Evolutionary conservation across 805 yeast species (phyloP), one percentile per base, ranked within the genome.

Genomic region (Ogataea trehalophila): DNA sequence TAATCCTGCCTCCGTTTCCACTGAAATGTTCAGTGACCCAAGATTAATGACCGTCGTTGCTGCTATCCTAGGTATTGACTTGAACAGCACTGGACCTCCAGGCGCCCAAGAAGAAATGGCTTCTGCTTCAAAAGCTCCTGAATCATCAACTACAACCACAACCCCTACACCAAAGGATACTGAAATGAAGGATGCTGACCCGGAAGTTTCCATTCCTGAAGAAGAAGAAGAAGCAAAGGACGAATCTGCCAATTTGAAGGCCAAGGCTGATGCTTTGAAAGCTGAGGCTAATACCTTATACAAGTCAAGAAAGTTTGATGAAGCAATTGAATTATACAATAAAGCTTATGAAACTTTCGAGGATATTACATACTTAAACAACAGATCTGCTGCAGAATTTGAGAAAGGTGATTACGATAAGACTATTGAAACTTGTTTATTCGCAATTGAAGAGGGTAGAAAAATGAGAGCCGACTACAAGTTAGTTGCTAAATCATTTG

Each of bases 341-440:
- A 77, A 82, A 63, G 99, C 99, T 2, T 94, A 89, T 86, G 85
- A 83, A 33, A 65, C 81, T 18, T 69, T 74, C 70, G 77, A 82
- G 62, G 98, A 94, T 65, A 88, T 92, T 61, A 92, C 98, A 0
- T 94, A 86, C 66, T 76, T 94, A 66, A 94, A 95, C 75, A 94
- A 94, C 76, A 82, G 95, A 61, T 94, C 99, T 37, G 98, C 99
- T 48, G 99, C 99, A 33, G 96, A 94, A 70, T 94, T 70, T 63
- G 99, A 94, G 72, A 89, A 91, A 68, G 96, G 94, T 52, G 97
- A 90, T 62, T 87, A 79, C 61, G 96, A 90, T 48, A 70, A 83
- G 11, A 91, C 96, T 37, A 87, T 94, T 55, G 70, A 75, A 50
- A 88, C 97, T 5, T 85, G 97, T 67, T 72, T 79, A 57, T 69